Evolutionary conservation across 2,329 filamentous ascomycete genomes (phyloP).

Genomic region (Sarocladium oryzae): DNA sequence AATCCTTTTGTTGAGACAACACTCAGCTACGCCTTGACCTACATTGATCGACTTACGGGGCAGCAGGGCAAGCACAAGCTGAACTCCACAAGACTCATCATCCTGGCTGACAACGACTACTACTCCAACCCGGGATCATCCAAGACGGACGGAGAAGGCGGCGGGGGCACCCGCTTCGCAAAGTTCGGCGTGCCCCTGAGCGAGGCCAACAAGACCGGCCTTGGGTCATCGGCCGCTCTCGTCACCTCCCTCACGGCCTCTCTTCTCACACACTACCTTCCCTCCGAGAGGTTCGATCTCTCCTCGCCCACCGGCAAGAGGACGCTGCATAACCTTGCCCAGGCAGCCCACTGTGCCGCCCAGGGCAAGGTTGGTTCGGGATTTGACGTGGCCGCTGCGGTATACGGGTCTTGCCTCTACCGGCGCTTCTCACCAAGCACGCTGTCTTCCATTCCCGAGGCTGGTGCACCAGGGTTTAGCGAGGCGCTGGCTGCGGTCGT

Average conservation of each 20-base stretch:
- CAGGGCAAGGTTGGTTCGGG: slow-evolving; percentile 96
- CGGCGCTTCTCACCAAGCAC: slow-evolving; percentile 82
- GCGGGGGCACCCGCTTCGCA: slow-evolving; percentile 52
- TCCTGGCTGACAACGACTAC: slow-evolving; percentile 94
- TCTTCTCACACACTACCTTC: slow-evolving; percentile 69
- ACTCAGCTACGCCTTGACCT: slow-evolving; percentile 79
- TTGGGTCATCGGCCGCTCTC: slow-evolving; percentile 89
- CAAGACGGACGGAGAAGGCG: slow-evolving; percentile 13
- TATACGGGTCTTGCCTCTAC: slow-evolving; percentile 88
- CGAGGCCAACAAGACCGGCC: slow-evolving; percentile 87
- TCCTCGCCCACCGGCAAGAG: slow-evolving; percentile 44
- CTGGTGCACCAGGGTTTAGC: slow-evolving; percentile 61
- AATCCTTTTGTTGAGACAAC: slow-evolving; percentile 94
- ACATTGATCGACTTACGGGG: slow-evolving; percentile 48
- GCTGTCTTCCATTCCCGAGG: slow-evolving; percentile 59
- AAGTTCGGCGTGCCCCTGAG: slow-evolving; percentile 70
- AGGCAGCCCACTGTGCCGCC: slow-evolving; percentile 88
- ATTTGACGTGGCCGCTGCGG: slow-evolving; percentile 89
- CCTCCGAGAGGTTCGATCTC: slow-evolving; percentile 49
- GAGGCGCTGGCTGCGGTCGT: slow-evolving; percentile 59
- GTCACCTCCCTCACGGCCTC: slow-evolving; percentile 81
- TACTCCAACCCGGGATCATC: slow-evolving; percentile 59
- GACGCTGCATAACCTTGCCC: slow-evolving; percentile 83
- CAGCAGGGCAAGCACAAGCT: slow-evolving; percentile 47
- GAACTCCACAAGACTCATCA: slow-evolving; percentile 67